Evolutionary conservation across 2,329 filamentous ascomycete species (phyloP).

Genomic region (Shiraia bambusicola): DNA sequence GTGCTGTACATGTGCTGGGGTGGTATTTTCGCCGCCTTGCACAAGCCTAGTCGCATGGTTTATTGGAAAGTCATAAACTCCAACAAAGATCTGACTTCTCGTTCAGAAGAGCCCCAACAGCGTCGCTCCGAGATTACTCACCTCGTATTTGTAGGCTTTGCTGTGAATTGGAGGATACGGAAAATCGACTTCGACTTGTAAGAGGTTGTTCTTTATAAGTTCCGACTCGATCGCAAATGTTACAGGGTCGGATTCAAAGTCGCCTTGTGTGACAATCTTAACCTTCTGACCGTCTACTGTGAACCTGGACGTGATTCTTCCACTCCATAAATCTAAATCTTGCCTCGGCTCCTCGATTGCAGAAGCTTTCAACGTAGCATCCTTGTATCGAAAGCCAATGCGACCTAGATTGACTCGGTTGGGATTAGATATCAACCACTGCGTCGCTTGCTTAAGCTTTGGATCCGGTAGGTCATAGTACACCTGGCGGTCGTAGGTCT

Average conservation of each 20-base stretch:
- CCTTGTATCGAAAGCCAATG: constrained; percentile 48
- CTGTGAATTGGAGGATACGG: constrained; percentile 47
- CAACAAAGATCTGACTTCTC: constrained; percentile 54
- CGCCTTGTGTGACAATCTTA: constrained; percentile 49
- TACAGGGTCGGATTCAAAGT: constrained; percentile 50
- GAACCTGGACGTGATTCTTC: constrained; percentile 50
- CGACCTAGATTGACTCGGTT: constrained; percentile 54
- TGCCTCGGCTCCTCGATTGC: constrained; percentile 34
- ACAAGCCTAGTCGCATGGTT: constrained; percentile 47
- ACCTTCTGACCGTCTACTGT: constrained; percentile 45
- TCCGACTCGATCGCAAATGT: constrained; percentile 48
- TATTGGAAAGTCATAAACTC: constrained; percentile 51
- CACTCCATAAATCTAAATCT: constrained; percentile 52
- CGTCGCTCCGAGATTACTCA: constrained; percentile 1
- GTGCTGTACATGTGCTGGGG: constrained; percentile 48
- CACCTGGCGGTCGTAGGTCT: constrained; percentile 46
- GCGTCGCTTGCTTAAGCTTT: constrained; percentile 44
- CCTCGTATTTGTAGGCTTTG: constrained; percentile 29
- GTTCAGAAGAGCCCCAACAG: neutral
- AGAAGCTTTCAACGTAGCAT: constrained; percentile 28
- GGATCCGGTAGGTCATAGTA: constrained; percentile 47
- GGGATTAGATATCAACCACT: constrained; percentile 57
- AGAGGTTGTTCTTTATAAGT: constrained; percentile 40
- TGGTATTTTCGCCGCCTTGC: constrained; percentile 21
- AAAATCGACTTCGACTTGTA: constrained; percentile 56